Percentiles rank a stretch among this genome's conserved stretches.
Conservation (phyloP, 1,284 basidiomycete genomes). For the Austroboletus novae-zelandiae region DNA sequence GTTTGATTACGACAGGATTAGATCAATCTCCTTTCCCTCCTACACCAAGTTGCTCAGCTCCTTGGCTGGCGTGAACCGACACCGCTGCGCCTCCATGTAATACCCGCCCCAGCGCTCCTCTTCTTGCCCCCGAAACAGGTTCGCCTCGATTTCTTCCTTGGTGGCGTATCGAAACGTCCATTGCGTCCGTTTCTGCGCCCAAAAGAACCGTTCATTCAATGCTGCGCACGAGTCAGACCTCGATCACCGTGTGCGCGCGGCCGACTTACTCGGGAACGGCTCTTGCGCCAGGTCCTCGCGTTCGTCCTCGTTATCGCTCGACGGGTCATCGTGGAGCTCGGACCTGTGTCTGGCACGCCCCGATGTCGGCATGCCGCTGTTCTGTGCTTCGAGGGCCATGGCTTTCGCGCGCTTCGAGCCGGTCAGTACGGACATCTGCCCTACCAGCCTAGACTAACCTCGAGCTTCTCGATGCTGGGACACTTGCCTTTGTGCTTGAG, state of each 20-base stretch:
- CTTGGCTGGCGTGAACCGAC: background rate
- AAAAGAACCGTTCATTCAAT: background rate
- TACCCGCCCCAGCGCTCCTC: too few species aligned
- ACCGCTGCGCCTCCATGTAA: constrained; percentile 1
- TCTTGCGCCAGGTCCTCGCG: background rate
- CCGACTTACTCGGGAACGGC: constrained; percentile 28
- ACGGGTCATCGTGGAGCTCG: background rate
- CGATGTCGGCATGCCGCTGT: background rate
- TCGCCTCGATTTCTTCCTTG: constrained; percentile 27
- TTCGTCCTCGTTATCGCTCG: constrained; percentile 20
- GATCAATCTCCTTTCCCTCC: constrained; percentile 3
- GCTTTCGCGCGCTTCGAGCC: constrained; percentile 14
- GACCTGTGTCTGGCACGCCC: background rate
- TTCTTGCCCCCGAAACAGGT: constrained; percentile 22
- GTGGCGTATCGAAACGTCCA: constrained; percentile 35
- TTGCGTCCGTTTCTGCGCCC: background rate
- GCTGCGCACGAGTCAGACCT: constrained; percentile 5
- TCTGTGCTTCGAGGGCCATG: background rate
- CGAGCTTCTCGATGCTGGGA: constrained; percentile 18
- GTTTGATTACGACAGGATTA: constrained; percentile 23
- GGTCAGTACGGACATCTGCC: constrained; percentile 10
- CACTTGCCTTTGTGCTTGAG: constrained; percentile 29
- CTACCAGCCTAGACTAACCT: constrained; percentile 23
- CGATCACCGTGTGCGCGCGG: constrained; percentile 1
- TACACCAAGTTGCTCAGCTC: constrained; percentile 1